Evolutionary conservation across 2,329 filamentous ascomycete genomes (phyloP).

Genomic region (Microsporum audouinii): DNA sequence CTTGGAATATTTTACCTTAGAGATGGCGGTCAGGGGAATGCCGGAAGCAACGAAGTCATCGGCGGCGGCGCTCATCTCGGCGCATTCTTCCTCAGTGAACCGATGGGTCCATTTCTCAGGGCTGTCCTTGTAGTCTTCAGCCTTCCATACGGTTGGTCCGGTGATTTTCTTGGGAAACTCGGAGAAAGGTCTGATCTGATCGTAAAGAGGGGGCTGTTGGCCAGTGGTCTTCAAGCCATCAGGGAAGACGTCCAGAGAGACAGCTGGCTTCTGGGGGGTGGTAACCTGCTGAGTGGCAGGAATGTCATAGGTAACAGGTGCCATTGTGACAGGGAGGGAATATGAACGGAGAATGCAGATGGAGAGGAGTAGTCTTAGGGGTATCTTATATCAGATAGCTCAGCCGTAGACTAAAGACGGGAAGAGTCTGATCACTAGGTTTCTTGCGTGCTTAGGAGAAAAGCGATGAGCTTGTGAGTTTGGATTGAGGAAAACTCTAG

Average conservation of each 20-base stretch:
- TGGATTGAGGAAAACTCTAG: background rate
- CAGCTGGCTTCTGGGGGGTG: background rate
- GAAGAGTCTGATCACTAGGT: background rate
- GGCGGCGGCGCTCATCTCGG: constrained; percentile 54
- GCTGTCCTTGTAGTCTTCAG: constrained; percentile 50
- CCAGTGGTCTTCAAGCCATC: constrained; percentile 59
- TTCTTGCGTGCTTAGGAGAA: background rate
- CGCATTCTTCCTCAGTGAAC: constrained; percentile 55
- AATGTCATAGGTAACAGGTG: constrained; percentile 14
- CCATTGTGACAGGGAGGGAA: constrained; percentile 9
- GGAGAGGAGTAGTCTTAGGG: background rate
- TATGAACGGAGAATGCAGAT: background rate
- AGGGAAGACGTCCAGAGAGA: constrained; percentile 41
- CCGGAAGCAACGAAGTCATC: constrained; percentile 57
- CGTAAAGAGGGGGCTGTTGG: constrained; percentile 59
- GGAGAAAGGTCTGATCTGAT: constrained; percentile 53
- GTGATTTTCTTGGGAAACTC: constrained; percentile 60
- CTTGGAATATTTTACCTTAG: constrained; percentile 33
- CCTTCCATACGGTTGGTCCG: constrained; percentile 62
- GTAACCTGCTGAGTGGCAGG: background rate
- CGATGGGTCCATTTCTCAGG: constrained; percentile 62
- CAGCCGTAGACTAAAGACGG: background rate
- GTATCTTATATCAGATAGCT: constrained; percentile 2
- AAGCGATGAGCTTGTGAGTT: background rate
- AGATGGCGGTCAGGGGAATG: constrained; percentile 60